A percentile compares a stretch with the other conserved stretches of the same genome.
These are phyloP conservation scores for Blastomyces emzantsi DNA, from an alignment of 2,329 filamentous ascomycete genomes.

Conservation along the genomic window DNA sequence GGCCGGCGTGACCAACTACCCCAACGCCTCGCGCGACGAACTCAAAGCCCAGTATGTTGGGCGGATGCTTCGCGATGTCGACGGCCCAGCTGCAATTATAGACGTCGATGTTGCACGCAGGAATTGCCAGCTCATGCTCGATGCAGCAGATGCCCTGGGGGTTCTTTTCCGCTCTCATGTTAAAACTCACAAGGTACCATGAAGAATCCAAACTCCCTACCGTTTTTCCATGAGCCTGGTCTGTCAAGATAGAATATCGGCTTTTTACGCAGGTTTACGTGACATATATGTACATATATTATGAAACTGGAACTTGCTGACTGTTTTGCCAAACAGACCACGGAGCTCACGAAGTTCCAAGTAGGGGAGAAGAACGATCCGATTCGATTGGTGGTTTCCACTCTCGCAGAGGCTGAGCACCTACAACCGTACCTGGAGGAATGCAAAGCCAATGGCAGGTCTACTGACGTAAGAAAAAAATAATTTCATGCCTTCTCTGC, in stretches of 20 bases:
- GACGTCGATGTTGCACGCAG: constrained; percentile 55
- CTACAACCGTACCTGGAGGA: constrained; percentile 52
- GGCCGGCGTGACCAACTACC: constrained; percentile 16
- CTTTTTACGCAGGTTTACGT: neutral
- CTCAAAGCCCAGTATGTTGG: constrained; percentile 43
- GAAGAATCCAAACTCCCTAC: too few relatives aligned
- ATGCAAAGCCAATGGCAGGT: constrained; percentile 46
- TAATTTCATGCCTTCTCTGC: too few relatives aligned
- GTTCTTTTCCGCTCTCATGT: constrained; percentile 66
- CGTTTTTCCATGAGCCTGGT: too few relatives aligned
- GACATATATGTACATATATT: neutral
- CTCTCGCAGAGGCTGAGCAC: constrained; percentile 60
- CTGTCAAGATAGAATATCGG: neutral
- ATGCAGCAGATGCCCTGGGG: constrained; percentile 49
- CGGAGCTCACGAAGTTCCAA: constrained; percentile 57
- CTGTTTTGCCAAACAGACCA: constrained; percentile 37
- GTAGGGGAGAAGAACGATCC: constrained; percentile 48
- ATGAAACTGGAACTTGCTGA: constrained; percentile 9
- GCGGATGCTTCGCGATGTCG: constrained; percentile 49
- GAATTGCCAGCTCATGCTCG: constrained; percentile 64
- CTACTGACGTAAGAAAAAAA: constrained; percentile 43
- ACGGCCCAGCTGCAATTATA: constrained; percentile 57
- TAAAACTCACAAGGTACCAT: constrained; percentile 61
- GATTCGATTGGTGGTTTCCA: constrained; percentile 59
- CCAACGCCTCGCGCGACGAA: constrained; percentile 12